Evolutionary conservation across 331 rosid genomes (phyloP).

Genomic region (Pyrus hybrid): DNA sequence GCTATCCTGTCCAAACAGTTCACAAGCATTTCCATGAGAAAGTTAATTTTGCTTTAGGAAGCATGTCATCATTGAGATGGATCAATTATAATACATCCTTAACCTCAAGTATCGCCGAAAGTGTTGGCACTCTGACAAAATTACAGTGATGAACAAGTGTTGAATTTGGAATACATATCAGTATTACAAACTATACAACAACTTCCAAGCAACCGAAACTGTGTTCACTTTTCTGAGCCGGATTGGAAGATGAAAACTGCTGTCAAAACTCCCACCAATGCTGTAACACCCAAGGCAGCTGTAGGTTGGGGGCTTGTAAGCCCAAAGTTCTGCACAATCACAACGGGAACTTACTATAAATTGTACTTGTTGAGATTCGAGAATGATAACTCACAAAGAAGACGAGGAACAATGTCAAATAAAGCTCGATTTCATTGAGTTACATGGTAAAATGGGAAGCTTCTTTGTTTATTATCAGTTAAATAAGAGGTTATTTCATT

Average conservation of each 20-base stretch:
- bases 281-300: conserved; percentile 80
- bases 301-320: conserved; percentile 62
- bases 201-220: conserved; percentile 1
- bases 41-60: neutral
- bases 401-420: neutral
- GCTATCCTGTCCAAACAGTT: neutral
- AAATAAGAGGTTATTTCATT: neutral
- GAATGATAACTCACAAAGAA: neutral
- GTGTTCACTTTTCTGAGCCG: conserved; percentile 58
- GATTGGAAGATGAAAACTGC: conserved; percentile 93
- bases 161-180: neutral
- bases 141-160: conserved; percentile 20
- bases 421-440: neutral
- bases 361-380: neutral
- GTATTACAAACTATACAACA: conserved; percentile 34
- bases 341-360: neutral
- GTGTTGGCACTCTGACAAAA: conserved; percentile 9
- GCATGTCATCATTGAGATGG: neutral
- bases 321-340: conserved; percentile 76
- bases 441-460: neutral
- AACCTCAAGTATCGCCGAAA: no score
- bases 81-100: no score
- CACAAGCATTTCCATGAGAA: neutral
- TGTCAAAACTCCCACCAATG: conserved; percentile 75
- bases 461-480: neutral